A percentile compares a stretch with the other conserved stretches of the same genome.
These are phyloP conservation scores for Tubosaeta sp. DNA, from an alignment of 768 basidiomycete genomes.

Conservation along the genomic window DNA sequence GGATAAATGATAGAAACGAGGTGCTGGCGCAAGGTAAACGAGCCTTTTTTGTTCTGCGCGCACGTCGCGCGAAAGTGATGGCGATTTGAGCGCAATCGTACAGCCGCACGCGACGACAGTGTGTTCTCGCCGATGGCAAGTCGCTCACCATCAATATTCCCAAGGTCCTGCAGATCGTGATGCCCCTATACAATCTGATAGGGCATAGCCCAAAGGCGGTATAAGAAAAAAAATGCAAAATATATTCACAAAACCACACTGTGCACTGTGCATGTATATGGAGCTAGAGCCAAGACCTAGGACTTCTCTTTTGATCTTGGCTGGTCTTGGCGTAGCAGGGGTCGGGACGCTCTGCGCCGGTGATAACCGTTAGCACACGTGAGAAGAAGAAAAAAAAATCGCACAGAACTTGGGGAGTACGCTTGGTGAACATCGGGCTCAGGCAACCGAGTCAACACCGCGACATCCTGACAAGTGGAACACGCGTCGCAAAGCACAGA, in stretches of 20 bases:
- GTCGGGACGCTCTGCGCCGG: neutral
- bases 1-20: too few relatives aligned
- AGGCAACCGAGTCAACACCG: conserved; percentile 1
- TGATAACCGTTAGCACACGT: neutral
- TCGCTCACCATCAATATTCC: neutral
- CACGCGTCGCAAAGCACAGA: neutral
- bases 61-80: neutral
- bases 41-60: neutral
- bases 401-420: neutral
- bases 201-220: neutral
- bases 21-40: too few relatives aligned
- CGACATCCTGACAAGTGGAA: conserved; percentile 5
- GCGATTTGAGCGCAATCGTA: neutral
- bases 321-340: neutral
- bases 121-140: neutral
- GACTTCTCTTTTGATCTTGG: neutral
- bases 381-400: neutral
- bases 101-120: neutral
- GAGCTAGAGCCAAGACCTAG: too few relatives aligned
- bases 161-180: neutral
- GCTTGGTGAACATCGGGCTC: neutral
- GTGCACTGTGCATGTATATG: neutral
- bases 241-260: neutral
- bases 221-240: neutral
- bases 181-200: neutral